These are phyloP conservation scores for Elongisporangium senticosum DNA, from an alignment of 352 stramenopile genomes.

Conservation along the genomic window DNA sequence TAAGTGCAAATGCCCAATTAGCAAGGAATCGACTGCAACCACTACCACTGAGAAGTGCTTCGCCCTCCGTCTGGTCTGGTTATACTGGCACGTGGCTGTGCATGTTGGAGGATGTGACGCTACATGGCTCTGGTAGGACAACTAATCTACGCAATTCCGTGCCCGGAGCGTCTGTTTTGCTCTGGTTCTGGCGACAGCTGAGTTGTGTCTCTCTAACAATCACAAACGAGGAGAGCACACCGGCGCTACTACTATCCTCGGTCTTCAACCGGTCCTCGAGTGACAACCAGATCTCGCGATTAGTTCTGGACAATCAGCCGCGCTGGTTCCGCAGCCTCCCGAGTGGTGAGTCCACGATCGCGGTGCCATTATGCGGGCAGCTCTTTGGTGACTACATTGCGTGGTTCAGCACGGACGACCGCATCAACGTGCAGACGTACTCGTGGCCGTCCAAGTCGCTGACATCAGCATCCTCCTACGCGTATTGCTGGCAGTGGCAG, in stretches of 20 bases:
- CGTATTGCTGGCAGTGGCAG: neutral
- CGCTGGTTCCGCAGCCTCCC: slow-evolving; percentile 4
- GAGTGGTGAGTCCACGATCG: slow-evolving; percentile 1
- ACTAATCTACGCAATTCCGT: too few relatives aligned
- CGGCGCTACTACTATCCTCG: neutral
- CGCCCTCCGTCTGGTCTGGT: too few relatives aligned
- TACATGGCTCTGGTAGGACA: too few relatives aligned
- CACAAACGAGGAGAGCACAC: neutral
- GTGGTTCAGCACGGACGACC: neutral
- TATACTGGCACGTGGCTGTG: slow-evolving; percentile 2
- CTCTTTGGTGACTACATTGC: neutral
- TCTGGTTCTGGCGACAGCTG: slow-evolving; percentile 3
- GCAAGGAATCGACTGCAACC: neutral
- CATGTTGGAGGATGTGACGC: too few relatives aligned
- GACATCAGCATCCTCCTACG: neutral
- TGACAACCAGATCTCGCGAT: neutral
- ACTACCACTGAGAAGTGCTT: neutral
- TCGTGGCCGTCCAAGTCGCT: neutral
- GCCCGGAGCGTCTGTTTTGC: too few relatives aligned
- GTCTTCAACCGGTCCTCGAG: neutral
- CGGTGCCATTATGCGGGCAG: neutral
- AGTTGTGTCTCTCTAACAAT: neutral
- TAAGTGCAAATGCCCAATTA: neutral
- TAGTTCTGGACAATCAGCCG: slow-evolving; percentile 2
- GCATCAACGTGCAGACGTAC: neutral